Base-by-base conservation (phyloP, 2,329 filamentous ascomycete species). In the Penicillium griseofulvum region DNA sequence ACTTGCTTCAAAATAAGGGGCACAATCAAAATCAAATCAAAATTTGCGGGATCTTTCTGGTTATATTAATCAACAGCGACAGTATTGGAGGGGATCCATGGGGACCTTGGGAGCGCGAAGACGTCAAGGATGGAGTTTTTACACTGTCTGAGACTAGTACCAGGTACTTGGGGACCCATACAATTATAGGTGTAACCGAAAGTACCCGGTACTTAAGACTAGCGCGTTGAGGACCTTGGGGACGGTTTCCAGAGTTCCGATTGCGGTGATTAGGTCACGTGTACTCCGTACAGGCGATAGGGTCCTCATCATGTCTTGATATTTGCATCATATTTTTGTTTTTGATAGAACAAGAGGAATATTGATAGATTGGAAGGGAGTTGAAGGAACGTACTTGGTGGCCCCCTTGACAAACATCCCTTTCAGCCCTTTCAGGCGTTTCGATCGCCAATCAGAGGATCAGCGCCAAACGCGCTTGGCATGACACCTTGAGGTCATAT, bases 171-270 rank as follows among this genome's bases (percentile, higher is more conserved):
- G 2, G 0, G 1, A 14, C 9, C 3, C 14, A 33, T 29, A 41
- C 11, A 33, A 8, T 16, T 12, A 16, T 10, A 8, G 6, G 43
- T 39, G 49, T 33, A 9, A 2, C 10, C 1, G 3, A 2, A 54
- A 29, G 63, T 65, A 65, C 34, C 49, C 0, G 38, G 42, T 64
- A 65, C 62, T 14, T 49, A 17, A 7, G 44, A 46, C n/a, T 41
- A 16, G 54, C 29, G 46, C 9, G 34, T 64, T 68, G 68, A 64
- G 70, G 63, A 72, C 70, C 70, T 71, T 72, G 70, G 56, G 68
- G 61, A 64, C 62, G 50, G 37, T 44, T 42, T 57, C 55, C 49
- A 34, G 11, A 33, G 55, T 63, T 62, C 53, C 59, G 59, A 19
- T 56, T 14, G 49, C 59, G 51, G 56, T 45, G 49, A 43, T 54